A percentile compares a stretch with the other conserved stretches of the same genome.
Conservation (phyloP, 805 yeast species). For the Metschnikowia drakensbergensis region DNA sequence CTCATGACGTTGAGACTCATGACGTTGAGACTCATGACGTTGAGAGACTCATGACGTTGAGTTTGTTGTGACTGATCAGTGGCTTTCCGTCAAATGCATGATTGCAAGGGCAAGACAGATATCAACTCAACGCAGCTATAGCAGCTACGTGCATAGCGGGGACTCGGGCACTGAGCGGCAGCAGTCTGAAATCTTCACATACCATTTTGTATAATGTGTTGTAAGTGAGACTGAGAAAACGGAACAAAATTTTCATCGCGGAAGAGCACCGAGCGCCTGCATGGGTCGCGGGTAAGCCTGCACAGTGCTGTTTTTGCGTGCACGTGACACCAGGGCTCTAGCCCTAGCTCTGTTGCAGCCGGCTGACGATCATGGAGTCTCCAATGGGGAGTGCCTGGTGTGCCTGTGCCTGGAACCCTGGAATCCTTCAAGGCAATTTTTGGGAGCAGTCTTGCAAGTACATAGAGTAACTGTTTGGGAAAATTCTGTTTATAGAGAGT, state of each 20-base stretch:
- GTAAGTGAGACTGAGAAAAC: slow-evolving; percentile 11
- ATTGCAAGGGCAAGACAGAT: no score
- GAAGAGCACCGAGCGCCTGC: slow-evolving; percentile 7
- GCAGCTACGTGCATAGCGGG: no score
- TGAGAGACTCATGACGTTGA: background rate
- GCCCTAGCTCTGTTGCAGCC: slow-evolving; percentile 12
- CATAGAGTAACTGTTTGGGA: no score
- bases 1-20: background rate
- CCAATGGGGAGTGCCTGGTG: no score
- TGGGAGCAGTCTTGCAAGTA: no score
- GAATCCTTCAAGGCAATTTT: no score
- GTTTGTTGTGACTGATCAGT: no score
- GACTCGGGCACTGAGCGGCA: no score
- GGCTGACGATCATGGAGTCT: background rate
- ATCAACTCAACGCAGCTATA: no score
- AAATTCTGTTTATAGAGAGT: no score
- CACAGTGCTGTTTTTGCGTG: background rate
- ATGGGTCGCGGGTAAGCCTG: slow-evolving; percentile 1
- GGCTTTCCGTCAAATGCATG: no score
- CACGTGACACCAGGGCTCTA: slow-evolving; percentile 13
- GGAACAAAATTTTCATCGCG: slow-evolving; percentile 19
- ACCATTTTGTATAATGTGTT: slow-evolving; percentile 22
- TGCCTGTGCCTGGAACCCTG: no score
- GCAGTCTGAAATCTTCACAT: slow-evolving; percentile 9
- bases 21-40: background rate